Evolutionary conservation across 768 basidiomycete genomes (phyloP).

Genomic region (Ramaria rubella): DNA sequence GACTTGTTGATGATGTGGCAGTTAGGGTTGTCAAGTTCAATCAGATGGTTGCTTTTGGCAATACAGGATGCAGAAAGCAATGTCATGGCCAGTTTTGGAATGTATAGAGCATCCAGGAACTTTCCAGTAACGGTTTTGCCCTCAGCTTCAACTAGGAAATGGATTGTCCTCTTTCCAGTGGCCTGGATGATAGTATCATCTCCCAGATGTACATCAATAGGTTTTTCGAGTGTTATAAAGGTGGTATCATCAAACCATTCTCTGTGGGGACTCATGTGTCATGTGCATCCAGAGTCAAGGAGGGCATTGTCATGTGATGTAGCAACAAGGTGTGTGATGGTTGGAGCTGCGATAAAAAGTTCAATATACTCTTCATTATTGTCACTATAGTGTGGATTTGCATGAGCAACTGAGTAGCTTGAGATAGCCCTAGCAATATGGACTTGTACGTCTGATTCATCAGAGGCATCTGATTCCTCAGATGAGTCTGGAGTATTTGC

Average conservation of each 20-base stretch:
- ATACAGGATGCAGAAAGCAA: too few relatives aligned
- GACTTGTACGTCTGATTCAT: too few relatives aligned
- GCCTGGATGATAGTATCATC: background rate
- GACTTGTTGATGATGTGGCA: background rate
- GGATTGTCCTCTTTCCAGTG: background rate
- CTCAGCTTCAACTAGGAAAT: background rate
- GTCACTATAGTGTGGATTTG: background rate
- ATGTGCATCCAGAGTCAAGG: background rate
- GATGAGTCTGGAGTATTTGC: background rate
- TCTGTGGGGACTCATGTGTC: background rate
- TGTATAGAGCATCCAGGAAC: conserved; percentile 9
- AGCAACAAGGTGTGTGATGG: background rate
- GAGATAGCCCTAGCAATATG: too few relatives aligned
- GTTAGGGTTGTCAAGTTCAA: too few relatives aligned
- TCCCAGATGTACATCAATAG: background rate
- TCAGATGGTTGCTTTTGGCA: too few relatives aligned
- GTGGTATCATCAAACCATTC: background rate
- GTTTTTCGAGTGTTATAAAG: background rate
- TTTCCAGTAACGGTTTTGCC: background rate
- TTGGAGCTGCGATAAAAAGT: background rate
- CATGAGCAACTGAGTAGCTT: too few relatives aligned
- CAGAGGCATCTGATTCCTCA: background rate
- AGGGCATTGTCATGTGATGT: background rate
- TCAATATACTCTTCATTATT: background rate
- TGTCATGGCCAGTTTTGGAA: conserved; percentile 14